Base-by-base conservation (phyloP, 805 yeast genomes). In the Teunomyces gatunensis region DNA sequence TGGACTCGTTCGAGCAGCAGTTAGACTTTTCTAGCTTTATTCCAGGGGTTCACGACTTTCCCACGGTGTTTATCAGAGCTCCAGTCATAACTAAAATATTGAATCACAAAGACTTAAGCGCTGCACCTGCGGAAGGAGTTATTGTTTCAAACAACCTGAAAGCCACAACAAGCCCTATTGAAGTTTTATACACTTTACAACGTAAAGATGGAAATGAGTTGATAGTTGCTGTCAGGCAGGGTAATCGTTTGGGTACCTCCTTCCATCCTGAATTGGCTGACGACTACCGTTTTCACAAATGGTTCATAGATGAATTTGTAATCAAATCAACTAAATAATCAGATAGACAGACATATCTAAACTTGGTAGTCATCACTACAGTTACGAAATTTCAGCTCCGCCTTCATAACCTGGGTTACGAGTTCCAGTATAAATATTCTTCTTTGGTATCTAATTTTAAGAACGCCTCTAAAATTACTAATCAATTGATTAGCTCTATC, bases 151-250 rank as follows among this genome's bases (percentile, higher is more conserved):
- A 50, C 17, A 67, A 65, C 44, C 51, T 51, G 6, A 65, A 68
- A 44, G 32, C 48, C 5, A 53, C 58, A 2, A 3, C 18, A 12
- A 21, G 18, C 6, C 63, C 69, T 2, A 77, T 79, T 1, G 67
- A 75, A 50, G 61, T 80, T 0, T 62, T 82, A 27, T 69, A 73
- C 45, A 59, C 64, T 6, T 61, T 79, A 44, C 54, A 63, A 51
- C 51, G 59, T 32, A 20, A 46, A 12, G 36, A 42, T 30, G 47
- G 44, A 33, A 30, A 33, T 27, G 67, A 69, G 1, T 63, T 79
- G 33, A 75, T 87, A 29, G 92, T 87, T 2, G 94, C 91, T 0
- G 89, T 86, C 5, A 72, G 80, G 56, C 90, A 87, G 60, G 87
- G 85, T 0, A 74, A 74, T 33, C 69, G 80, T 29, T 62, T 87